Conservation (phyloP, 257 asterid species). For the Hygrophila difformis region DNA sequence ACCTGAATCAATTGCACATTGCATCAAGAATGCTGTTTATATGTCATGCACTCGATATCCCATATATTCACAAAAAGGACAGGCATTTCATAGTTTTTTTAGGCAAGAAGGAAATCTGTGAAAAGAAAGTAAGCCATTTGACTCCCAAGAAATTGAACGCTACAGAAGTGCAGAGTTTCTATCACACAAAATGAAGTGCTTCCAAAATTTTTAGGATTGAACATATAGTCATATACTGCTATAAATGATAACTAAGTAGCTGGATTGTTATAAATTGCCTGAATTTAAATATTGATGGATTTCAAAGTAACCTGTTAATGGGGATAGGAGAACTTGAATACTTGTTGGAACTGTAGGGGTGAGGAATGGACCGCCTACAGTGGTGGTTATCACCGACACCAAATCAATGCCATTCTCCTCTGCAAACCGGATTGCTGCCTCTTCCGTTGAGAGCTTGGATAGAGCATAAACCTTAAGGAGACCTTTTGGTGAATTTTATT, state of each 20-base stretch:
- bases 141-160: no score
- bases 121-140: no score
- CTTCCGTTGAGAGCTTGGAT: conserved; percentile 61
- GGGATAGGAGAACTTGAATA: conserved; percentile 66
- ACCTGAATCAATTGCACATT: conserved; percentile 24
- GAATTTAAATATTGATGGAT: not conserved
- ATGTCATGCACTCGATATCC: no score
- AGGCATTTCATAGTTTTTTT: no score
- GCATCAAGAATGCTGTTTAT: not conserved
- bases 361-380: conserved; percentile 80
- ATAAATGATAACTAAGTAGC: no score
- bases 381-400: conserved; percentile 58
- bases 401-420: conserved; percentile 56
- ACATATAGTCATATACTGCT: not conserved
- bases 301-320: conserved; percentile 47
- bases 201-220: not conserved
- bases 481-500: not conserved
- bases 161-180: no score
- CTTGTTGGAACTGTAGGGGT: conserved; percentile 67
- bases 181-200: no score
- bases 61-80: no score
- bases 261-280: not conserved
- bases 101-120: no score
- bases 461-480: conserved; percentile 53
- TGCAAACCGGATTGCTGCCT: conserved; percentile 62